Conservation (phyloP, 495 filamentous ascomycete species). For the Penicillium silybi region DNA sequence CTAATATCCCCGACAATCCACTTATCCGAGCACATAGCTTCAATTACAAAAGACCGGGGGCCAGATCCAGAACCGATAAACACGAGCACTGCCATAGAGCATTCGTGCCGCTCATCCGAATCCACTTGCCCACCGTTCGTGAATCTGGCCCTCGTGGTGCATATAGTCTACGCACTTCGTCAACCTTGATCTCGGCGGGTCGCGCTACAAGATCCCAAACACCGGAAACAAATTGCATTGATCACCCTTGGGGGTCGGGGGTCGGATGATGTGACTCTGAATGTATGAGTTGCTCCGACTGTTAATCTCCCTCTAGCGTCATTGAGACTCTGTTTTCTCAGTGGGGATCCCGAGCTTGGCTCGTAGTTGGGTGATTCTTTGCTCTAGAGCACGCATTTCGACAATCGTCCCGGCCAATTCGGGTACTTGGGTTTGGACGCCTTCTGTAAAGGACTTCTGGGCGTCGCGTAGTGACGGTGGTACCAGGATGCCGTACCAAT, state of each 20-base stretch:
- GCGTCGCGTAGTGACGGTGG: conserved; percentile 57
- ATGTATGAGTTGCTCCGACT: not conserved
- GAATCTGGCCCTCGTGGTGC: not conserved
- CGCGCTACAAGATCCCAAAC: not conserved
- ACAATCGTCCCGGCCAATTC: conserved; percentile 50
- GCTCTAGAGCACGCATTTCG: conserved; percentile 65
- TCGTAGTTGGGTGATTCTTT: conserved; percentile 59
- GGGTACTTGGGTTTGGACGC: conserved; percentile 30
- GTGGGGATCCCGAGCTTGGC: conserved; percentile 13
- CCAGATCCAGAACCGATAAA: not conserved
- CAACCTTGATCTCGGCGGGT: not conserved
- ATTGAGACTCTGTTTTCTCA: not conserved
- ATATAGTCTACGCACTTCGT: not conserved
- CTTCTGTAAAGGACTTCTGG: conserved; percentile 47
- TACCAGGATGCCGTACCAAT: conserved; percentile 68
- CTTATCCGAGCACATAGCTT: not conserved
- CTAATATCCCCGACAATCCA: not conserved
- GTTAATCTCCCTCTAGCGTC: not conserved
- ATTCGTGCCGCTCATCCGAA: not conserved
- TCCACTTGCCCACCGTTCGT: not conserved
- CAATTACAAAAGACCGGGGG: not conserved
- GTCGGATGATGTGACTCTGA: not conserved
- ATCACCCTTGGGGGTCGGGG: not conserved
- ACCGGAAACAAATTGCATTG: not conserved
- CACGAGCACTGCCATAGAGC: not conserved